Evolutionary conservation across 768 basidiomycete species (phyloP).

Genomic region (Russula sp.): DNA sequence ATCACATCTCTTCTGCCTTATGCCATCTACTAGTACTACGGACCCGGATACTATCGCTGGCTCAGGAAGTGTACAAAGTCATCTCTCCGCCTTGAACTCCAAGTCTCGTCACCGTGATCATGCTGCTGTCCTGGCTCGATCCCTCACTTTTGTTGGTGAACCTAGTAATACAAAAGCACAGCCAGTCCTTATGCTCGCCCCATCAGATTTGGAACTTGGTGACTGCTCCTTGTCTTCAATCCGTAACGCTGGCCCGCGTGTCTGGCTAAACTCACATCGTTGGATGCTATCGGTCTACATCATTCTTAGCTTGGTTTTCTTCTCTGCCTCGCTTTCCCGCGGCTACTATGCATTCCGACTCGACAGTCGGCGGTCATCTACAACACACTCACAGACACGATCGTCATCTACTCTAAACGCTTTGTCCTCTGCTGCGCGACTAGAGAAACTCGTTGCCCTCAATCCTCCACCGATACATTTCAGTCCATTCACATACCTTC

Average conservation of each 20-base stretch:
- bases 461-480: conserved; percentile 25
- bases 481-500: conserved; percentile 23
- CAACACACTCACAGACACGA: background rate
- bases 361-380: background rate
- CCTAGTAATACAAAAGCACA: background rate
- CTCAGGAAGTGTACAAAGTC: conserved; percentile 18
- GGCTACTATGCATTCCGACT: background rate
- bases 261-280: conserved; percentile 4
- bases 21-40: background rate
- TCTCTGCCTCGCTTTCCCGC: conserved; percentile 20
- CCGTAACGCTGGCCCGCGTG: background rate
- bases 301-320: conserved; percentile 17
- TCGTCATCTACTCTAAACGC: conserved; percentile 9
- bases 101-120: conserved; percentile 14
- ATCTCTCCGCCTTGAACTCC: conserved; percentile 11
- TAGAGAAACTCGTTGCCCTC: conserved; percentile 28
- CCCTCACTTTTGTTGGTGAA: too few species aligned
- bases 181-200: too few species aligned
- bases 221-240: background rate
- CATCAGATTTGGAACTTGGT: background rate
- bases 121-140: background rate
- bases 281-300: conserved; percentile 21
- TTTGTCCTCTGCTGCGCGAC: conserved; percentile 6
- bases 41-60: background rate
- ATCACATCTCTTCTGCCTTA: background rate